Evolutionary conservation across 257 asterid genomes (phyloP), one percentile per base, ranked within the genome.

Genomic region (Forsythia suspensa): DNA sequence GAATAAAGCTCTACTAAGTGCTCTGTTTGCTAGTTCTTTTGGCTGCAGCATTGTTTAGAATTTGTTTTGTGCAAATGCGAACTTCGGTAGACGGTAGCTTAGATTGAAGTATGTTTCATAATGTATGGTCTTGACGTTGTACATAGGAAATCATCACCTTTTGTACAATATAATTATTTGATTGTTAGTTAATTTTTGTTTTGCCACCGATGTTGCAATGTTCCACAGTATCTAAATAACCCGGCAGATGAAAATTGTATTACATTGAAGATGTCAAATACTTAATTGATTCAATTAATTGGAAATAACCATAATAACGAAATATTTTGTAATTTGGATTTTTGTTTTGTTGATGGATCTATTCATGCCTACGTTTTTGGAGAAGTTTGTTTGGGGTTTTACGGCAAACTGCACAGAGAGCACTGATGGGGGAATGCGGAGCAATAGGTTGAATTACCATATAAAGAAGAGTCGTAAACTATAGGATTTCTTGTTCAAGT

Each of bases 1-100:
- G 98, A 80, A 92, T 95, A 84, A 94, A 91, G 87, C 97, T 94
- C 41, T 94, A 85, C 91, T 92, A 73, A 90, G 76, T 59, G 43
- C 79, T 29, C 81, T 73, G 29, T 79, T 63, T 48, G 66, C 63
- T 48, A 38, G 41, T 67, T 52, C 36, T 48, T 16, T 74, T 52
- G 37, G 16, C 95, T 94, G 59, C 76, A 85, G 43, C 74, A 29
- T 29, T 73, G 76, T 92, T 96, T 82, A 97, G 96, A 8, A 90
- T 92, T 21, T 94, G 98, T 51, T 43, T 46, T 48, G 7, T 52
- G 63, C 5, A 18, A 21, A 21, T 59, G 36, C 12, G 2, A 9
- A 24, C 37, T 20, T 59, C 7, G 67, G 6, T 59, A n/a, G 67
- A 20, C 7, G 67, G 6, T 59, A n/a, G 67, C 12, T 59, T 59